phyloP scores from a whole-genome alignment of 495 filamentous ascomycete species.

The Pseudoneurospora amorphoporcata region DNA sequence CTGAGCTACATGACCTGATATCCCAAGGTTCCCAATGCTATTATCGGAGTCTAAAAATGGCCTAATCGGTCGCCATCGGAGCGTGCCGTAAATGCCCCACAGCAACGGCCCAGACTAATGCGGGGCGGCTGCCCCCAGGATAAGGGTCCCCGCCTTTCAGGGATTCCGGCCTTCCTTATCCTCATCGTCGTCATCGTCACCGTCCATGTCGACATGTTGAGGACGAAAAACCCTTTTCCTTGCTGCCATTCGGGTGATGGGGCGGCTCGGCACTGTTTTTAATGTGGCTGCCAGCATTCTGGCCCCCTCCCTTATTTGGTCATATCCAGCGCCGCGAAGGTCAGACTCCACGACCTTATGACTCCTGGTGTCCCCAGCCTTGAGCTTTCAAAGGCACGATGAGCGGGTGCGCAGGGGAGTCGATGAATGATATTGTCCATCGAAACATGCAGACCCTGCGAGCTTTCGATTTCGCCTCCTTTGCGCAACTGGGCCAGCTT shows the following conservation, averaged over 20 bases:
- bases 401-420: neutral
- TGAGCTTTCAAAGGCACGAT: neutral
- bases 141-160: neutral
- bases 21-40: neutral
- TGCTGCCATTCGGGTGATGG: neutral
- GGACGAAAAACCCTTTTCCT: neutral
- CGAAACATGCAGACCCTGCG: neutral
- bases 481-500: neutral
- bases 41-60: conserved; percentile 10
- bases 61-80: conserved; percentile 23
- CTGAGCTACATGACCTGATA: neutral
- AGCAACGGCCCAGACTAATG: conserved; percentile 5
- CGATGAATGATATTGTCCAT: neutral
- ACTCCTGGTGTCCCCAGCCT: neutral
- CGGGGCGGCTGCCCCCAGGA: conserved; percentile 9
- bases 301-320: neutral
- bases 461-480: neutral
- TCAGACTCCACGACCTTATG: neutral
- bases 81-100: conserved; percentile 7
- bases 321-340: conserved; percentile 3
- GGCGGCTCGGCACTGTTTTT: neutral
- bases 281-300: neutral
- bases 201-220: neutral
- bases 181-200: neutral
- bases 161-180: neutral